Percentiles rank a stretch among this genome's conserved stretches.
Evolutionary conservation across 192 early-diverging fungal genomes (phyloP).

Genomic region (Coemansia sp.): DNA sequence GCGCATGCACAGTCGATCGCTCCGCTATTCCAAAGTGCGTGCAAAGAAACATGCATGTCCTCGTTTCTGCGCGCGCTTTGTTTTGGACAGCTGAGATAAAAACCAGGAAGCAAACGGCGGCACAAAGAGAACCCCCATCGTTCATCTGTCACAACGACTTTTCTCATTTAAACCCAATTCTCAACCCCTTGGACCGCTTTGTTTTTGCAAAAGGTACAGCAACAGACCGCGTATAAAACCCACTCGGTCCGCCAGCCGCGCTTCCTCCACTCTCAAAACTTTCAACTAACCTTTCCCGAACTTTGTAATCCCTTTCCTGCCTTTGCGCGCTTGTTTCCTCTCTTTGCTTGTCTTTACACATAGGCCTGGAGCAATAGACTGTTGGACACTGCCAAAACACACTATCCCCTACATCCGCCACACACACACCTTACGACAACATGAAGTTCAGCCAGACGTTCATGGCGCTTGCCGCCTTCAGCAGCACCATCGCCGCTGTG

Average conservation of each 20-base stretch:
- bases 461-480: conserved; percentile 52
- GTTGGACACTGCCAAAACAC: conserved; percentile 38
- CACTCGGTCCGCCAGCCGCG: conserved; percentile 21
- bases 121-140: conserved; percentile 46
- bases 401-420: conserved; percentile 9
- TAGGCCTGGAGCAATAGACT: conserved; percentile 54
- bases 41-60: conserved; percentile 9
- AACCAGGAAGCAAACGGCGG: conserved; percentile 12
- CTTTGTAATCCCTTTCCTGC: conserved; percentile 13
- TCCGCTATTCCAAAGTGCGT: conserved; percentile 24
- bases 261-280: conserved; percentile 12
- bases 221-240: conserved; percentile 18
- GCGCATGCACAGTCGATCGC: conserved; percentile 37
- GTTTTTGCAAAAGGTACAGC: conserved; percentile 37
- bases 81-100: conserved; percentile 39
- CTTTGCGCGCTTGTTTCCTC: background rate
- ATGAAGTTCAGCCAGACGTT: conserved; percentile 57
- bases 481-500: conserved; percentile 39
- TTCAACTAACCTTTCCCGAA: conserved; percentile 20
- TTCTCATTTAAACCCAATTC: conserved; percentile 19
- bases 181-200: conserved; percentile 30
- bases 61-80: conserved; percentile 18
- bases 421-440: conserved; percentile 47
- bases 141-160: conserved; percentile 40
- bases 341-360: conserved; percentile 14